Conservation (phyloP, 805 yeast species). For the Tetrapisispora phaffii region DNA sequence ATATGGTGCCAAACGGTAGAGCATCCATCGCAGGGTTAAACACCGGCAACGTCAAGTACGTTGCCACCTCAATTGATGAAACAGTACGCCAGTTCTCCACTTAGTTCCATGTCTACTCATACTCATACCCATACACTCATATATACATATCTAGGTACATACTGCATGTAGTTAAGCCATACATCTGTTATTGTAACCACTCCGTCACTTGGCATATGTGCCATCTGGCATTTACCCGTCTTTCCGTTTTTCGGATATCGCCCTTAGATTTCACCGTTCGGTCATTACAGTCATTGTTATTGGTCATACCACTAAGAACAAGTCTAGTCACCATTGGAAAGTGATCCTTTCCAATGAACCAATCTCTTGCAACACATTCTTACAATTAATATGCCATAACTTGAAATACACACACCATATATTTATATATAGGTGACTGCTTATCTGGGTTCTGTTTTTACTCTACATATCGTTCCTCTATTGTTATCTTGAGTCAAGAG, state of each 20-base stretch:
- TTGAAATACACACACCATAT: no score
- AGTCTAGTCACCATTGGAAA: no score
- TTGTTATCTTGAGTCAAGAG: no score
- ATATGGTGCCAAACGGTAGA: slow-evolving; percentile 74
- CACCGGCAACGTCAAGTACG: slow-evolving; percentile 62
- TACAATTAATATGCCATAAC: no score
- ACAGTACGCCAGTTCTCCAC: slow-evolving; percentile 38
- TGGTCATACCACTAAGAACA: no score
- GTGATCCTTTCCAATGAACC: no score
- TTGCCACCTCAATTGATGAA: slow-evolving; percentile 74
- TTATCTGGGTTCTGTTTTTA: no score
- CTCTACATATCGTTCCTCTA: no score
- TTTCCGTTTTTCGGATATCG: neutral
- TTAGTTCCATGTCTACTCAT: neutral
- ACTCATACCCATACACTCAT: neutral
- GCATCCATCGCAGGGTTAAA: slow-evolving; percentile 92
- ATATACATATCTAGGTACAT: no score
- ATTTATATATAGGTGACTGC: no score
- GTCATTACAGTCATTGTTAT: neutral
- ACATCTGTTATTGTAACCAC: neutral
- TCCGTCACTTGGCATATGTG: neutral
- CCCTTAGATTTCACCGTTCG: neutral
- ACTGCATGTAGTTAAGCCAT: neutral
- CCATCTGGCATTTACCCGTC: neutral
- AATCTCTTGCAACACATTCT: no score